Base-by-base conservation (phyloP, 2,329 filamentous ascomycete genomes). In the Bipolaris sorokiniana region DNA sequence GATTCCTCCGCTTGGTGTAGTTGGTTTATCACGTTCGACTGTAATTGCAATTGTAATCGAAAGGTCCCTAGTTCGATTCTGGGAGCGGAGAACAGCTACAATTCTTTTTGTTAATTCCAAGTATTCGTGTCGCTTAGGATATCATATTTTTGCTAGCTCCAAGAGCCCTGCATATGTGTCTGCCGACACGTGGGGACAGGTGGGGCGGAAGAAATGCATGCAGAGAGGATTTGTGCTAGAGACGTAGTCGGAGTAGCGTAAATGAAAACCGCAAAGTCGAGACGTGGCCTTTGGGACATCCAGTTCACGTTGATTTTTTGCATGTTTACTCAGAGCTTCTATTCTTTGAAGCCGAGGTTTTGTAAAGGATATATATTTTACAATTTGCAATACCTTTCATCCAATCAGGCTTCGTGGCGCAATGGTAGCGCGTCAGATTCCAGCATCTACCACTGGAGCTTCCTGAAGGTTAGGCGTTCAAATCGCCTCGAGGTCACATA, bases 11-110 rank as follows among this genome's bases (percentile, higher is more conserved):
- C 66, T 69, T 69, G 66, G 66, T 69, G 66, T 69, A 69, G 69
- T 75, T 74, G 71, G 72, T 70, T 63, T 69, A 73, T 73, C 69
- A 72, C 71, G 69, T 73, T 73, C 68, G 69, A 68, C 69, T 72
- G 70, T 71, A 72, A 73, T 70, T 65, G 62, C 56, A 56, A 50
- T 69, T 72, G 68, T 66, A 58, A 72, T 69, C 71, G 64, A 73
- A 73, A 74, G 67, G 71, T 68, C 63, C 62, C 65, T 68, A 62
- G 64, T 68, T 68, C 65, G 64, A 68, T 68, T 66, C 62, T 62
- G 68, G 70, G 66, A 71, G 68, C 60, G 71, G 70, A 72, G 70
- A 73, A 53, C 23, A 54, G 47, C 51, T 56, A 59, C 54, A 7
- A 20, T 48, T 49, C 33, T 51, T 47, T 54, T 55, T 48, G 15